phyloP scores from a whole-genome alignment of 1,139 yeast species.

The Taiozyma sp. region DNA sequence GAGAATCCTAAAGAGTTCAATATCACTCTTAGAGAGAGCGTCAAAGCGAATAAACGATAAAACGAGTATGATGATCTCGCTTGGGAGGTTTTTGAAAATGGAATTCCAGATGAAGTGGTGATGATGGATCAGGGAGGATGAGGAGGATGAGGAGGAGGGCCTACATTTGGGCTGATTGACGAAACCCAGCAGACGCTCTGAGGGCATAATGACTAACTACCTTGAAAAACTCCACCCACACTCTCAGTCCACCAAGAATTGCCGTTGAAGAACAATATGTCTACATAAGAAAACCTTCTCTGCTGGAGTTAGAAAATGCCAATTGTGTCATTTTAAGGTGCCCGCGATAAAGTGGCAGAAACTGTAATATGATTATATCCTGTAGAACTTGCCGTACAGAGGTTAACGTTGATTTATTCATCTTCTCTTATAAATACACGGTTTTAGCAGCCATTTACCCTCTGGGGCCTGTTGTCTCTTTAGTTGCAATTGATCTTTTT shows the following conservation, averaged over 20 bases:
- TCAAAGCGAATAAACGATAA: background rate
- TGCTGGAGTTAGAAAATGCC: background rate
- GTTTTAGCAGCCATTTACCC: conserved; percentile 87
- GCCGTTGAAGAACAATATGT: no score
- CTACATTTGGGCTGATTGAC: background rate
- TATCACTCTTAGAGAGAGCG: background rate
- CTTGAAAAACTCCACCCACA: no score
- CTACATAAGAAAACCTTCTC: no score
- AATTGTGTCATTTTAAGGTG: background rate
- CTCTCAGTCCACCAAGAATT: no score
- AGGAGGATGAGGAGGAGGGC: background rate
- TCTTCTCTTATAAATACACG: conserved; percentile 92
- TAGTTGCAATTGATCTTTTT: conserved; percentile 49
- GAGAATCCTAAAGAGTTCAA: background rate
- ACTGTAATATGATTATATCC: background rate
- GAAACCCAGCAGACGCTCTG: background rate
- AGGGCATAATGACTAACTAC: background rate
- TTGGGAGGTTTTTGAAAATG: background rate
- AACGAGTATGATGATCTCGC: background rate
- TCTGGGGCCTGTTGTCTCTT: conserved; percentile 60
- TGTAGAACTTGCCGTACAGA: background rate
- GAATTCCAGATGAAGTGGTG: background rate
- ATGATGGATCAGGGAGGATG: background rate
- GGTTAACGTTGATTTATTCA: conserved; percentile 23
- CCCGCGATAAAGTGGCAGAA: background rate